Evolutionary conservation across 2,329 filamentous ascomycete genomes (phyloP), one percentile per base, ranked within the genome.

Genomic region (Aspergillus sergii): DNA sequence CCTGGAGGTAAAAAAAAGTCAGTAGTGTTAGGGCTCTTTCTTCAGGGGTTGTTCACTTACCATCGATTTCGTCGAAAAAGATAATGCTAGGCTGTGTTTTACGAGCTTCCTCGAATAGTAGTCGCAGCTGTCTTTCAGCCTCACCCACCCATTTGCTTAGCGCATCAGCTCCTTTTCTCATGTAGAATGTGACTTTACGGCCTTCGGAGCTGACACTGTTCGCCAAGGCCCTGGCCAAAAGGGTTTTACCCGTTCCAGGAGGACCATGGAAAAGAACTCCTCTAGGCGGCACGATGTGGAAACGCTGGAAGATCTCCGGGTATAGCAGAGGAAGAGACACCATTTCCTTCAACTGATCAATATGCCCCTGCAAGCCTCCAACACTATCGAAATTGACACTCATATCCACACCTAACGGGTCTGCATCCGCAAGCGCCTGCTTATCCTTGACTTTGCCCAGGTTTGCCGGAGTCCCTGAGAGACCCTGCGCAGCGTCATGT

Each of bases 141-240:
- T 99, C 95, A 75, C 95, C 95, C 58, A 99, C 95, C 95, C 95
- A 99, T 80, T 99, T 99, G 79, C 94, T 97, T 66, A 99, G 83
- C 19, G 94, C 94, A 84, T 99, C 95, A 28, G 95, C 96, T 75
- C 95, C 96, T 79, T 99, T 99, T 64, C 95, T 91, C 95, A 99
- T 99, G 79, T 98, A 99, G 72, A 99, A 99, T 0, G 94, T 98
- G 67, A 99, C 95, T 76, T 98, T 98, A 69, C 91, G 90, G 26
- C 94, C 94, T 57, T 94, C 91, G 14, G 91, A 88, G 67, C 93
- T 94, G 63, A 97, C 91, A 65, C 92, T 96, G 61, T 95, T 96
- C 57, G 96, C 94, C 54, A 99, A 83, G 48, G 95, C 95, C 72
- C 95, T 88, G 58, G 96, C 95, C 64, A 99, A 86, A n/a, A 99